Percentiles rank a stretch among this genome's conserved stretches.
Conservation (phyloP, 805 yeast species). For the Candida xiaguanensis region DNA sequence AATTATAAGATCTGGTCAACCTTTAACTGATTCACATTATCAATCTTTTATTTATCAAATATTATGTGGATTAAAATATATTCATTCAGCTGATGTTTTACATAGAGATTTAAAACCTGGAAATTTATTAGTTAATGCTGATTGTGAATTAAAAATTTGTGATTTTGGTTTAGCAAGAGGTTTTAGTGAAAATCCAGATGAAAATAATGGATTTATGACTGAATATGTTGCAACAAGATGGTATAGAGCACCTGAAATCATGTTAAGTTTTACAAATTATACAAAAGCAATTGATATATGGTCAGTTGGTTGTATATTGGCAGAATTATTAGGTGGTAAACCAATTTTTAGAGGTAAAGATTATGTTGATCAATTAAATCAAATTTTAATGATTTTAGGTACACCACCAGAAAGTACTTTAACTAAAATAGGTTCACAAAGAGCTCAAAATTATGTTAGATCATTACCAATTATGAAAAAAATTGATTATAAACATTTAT, state of each 20-base stretch:
- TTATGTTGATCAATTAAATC: conserved; percentile 90
- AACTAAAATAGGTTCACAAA: conserved; percentile 61
- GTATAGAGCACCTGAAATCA: conserved; percentile 98
- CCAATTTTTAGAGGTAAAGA: conserved; percentile 95
- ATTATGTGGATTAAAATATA: conserved; percentile 82
- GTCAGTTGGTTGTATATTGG: conserved; percentile 97
- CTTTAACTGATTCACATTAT: conserved; percentile 90
- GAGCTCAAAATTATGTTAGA: conserved; percentile 90
- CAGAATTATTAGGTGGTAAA: conserved; percentile 85
- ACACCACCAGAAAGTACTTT: conserved; percentile 65
- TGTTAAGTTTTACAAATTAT: conserved; percentile 90
- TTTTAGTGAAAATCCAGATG: conserved; percentile 74
- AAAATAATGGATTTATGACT: conserved; percentile 89
- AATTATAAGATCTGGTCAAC: conserved; percentile 89
- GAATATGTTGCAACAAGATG: conserved; percentile 98
- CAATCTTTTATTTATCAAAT: conserved; percentile 92
- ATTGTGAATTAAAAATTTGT: conserved; percentile 93
- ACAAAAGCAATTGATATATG: conserved; percentile 96
- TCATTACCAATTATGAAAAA: conserved; percentile 79
- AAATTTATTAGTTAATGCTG: conserved; percentile 87
- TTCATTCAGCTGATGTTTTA: conserved; percentile 88
- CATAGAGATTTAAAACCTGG: conserved; percentile 96
- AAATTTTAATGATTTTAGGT: conserved; percentile 84
- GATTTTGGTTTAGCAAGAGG: conserved; percentile 97
- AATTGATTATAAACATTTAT: conserved; percentile 65